A percentile compares a stretch with the other conserved stretches of the same genome.
phyloP scores from a whole-genome alignment of 331 rosid genomes.

The Acacia pycnantha region DNA sequence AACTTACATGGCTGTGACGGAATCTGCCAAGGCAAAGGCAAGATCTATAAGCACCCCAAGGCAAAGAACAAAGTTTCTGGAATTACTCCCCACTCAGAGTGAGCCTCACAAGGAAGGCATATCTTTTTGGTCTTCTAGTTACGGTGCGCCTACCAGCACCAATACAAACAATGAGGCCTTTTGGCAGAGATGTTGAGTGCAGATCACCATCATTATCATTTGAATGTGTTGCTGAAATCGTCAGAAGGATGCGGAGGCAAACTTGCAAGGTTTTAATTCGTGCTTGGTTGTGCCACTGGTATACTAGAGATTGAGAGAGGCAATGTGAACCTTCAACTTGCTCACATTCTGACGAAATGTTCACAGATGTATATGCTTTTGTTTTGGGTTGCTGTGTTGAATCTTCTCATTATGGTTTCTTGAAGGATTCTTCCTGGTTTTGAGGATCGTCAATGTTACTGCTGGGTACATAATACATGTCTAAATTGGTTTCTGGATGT shows the following conservation, averaged over 20 bases:
- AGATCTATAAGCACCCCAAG: slow-evolving; percentile 51
- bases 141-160: slow-evolving; percentile 21
- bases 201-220: slow-evolving; percentile 3
- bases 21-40: slow-evolving; percentile 44
- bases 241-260: slow-evolving; percentile 8
- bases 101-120: slow-evolving; percentile 25
- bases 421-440: not conserved
- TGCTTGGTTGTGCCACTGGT: slow-evolving; percentile 8
- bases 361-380: not conserved
- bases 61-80: slow-evolving; percentile 34
- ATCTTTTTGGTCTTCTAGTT: slow-evolving; percentile 21
- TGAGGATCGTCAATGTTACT: not conserved
- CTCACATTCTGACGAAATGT: not conserved
- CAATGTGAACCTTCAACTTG: not conserved
- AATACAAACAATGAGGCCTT: slow-evolving; percentile 9
- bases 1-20: slow-evolving; percentile 42
- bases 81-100: slow-evolving; percentile 24
- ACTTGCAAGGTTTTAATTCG: not conserved
- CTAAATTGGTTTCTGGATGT: not conserved
- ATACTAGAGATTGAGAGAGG: not conserved
- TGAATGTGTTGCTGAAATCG: slow-evolving; percentile 19
- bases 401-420: not conserved
- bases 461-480: slow-evolving; percentile 3
- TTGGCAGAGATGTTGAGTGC: slow-evolving; percentile 11
- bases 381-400: not conserved